phyloP scores from a whole-genome alignment of 2,329 filamentous ascomycete genomes.

The Apiospora koreana region DNA sequence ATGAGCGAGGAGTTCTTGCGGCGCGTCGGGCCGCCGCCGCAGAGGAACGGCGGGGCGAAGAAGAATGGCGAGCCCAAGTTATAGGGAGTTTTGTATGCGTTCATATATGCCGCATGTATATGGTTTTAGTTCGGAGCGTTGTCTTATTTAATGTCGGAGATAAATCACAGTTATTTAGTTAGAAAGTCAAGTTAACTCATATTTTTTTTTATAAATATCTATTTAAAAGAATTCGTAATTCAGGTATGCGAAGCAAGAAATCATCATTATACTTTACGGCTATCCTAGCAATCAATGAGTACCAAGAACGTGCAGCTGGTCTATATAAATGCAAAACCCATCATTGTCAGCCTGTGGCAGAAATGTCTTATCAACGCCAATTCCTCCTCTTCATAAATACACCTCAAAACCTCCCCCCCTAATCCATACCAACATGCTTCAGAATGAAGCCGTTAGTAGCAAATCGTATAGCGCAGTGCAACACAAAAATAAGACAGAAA shows the following conservation, averaged over 20 bases:
- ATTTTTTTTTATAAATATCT: too few species aligned
- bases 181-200: background rate
- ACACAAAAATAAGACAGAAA: background rate
- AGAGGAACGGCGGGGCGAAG: background rate
- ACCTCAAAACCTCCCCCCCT: background rate
- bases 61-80: background rate
- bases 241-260: background rate
- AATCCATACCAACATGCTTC: background rate
- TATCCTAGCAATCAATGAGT: background rate
- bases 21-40: conserved; percentile 45
- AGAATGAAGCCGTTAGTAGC: background rate
- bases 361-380: background rate
- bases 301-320: background rate
- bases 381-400: background rate
- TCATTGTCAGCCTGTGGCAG: background rate
- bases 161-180: background rate
- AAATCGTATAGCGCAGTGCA: background rate
- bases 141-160: background rate
- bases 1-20: conserved; percentile 55
- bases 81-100: background rate
- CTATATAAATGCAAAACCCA: background rate
- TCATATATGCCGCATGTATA: background rate
- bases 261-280: background rate
- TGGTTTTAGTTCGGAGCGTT: background rate
- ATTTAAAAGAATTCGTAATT: background rate